phyloP scores from a whole-genome alignment of 768 basidiomycete genomes.

The Leccinum sublutescens region DNA sequence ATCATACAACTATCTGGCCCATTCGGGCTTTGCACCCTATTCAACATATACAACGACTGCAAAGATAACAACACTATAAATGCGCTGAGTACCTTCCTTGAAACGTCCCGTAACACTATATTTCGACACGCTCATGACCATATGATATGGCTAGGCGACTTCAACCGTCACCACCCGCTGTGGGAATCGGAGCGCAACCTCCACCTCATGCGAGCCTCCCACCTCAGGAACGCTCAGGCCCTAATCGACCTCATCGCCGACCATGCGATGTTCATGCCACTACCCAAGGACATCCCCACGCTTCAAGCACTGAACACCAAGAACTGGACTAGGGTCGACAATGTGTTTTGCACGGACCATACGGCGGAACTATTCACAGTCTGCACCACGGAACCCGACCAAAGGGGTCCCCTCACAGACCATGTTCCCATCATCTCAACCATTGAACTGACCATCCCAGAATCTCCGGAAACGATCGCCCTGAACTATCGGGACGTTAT shows the following conservation, averaged over 20 bases:
- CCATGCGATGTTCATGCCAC: conserved; percentile 23
- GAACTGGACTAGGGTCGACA: conserved; percentile 36
- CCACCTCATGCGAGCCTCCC: conserved; percentile 22
- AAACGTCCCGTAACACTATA: not conserved
- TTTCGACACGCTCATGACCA: conserved; percentile 2
- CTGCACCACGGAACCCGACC: not conserved
- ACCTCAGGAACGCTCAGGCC: not conserved
- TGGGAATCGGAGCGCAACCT: conserved; percentile 27
- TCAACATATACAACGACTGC: not conserved
- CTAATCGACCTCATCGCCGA: not conserved
- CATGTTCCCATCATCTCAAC: not conserved
- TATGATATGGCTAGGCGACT: conserved; percentile 21
- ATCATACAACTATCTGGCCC: no score
- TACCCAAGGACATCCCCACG: conserved; percentile 30
- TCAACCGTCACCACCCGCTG: not conserved
- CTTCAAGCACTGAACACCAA: conserved; percentile 16
- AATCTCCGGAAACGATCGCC: not conserved
- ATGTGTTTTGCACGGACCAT: conserved; percentile 28
- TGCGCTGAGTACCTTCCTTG: not conserved
- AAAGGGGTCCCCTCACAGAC: not conserved
- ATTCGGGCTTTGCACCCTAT: not conserved
- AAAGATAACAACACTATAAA: not conserved
- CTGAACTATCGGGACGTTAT: not conserved
- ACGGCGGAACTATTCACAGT: not conserved
- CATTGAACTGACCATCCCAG: not conserved